Percentiles rank a stretch among this genome's conserved stretches.
Evolutionary conservation across 371 early-diverging fungal species (phyloP).

Genomic region (Lichtheimia ramosa): DNA sequence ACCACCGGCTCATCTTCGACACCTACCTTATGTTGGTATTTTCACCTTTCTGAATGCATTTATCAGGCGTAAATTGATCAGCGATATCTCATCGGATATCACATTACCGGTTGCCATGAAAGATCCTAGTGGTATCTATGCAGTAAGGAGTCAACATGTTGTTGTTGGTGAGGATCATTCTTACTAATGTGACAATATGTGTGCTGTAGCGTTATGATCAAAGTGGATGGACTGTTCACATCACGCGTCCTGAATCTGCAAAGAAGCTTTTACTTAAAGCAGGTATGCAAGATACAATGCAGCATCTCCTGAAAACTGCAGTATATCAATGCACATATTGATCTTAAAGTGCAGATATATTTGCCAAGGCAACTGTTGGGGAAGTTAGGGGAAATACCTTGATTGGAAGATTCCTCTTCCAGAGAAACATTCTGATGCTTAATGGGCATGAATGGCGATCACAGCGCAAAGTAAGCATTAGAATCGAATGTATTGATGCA

Average conservation of each 20-base stretch:
- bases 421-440: slow-evolving; percentile 15
- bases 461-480: slow-evolving; percentile 17
- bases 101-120: slow-evolving; percentile 6
- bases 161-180: too few species aligned
- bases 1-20: slow-evolving; percentile 26
- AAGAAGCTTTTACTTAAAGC: slow-evolving; percentile 26
- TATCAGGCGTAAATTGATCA: background rate
- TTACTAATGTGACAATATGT: too few species aligned
- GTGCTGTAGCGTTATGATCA: slow-evolving; percentile 3
- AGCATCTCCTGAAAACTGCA: too few species aligned
- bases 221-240: slow-evolving; percentile 21
- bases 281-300: slow-evolving; percentile 15
- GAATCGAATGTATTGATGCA: too few species aligned
- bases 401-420: slow-evolving; percentile 12
- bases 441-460: slow-evolving; percentile 25
- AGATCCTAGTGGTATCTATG: slow-evolving; percentile 3
- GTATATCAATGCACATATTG: slow-evolving; percentile 12
- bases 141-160: slow-evolving; percentile 5
- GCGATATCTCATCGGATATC: background rate
- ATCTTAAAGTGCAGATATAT: slow-evolving; percentile 5
- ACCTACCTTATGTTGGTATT: slow-evolving; percentile 11
- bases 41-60: background rate
- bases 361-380: background rate
- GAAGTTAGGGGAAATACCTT: slow-evolving; percentile 1
- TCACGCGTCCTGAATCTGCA: slow-evolving; percentile 19